Evolutionary conservation across 257 asterid species (phyloP), one percentile per base, ranked within the genome.

Genomic region (Solanum rostratum): DNA sequence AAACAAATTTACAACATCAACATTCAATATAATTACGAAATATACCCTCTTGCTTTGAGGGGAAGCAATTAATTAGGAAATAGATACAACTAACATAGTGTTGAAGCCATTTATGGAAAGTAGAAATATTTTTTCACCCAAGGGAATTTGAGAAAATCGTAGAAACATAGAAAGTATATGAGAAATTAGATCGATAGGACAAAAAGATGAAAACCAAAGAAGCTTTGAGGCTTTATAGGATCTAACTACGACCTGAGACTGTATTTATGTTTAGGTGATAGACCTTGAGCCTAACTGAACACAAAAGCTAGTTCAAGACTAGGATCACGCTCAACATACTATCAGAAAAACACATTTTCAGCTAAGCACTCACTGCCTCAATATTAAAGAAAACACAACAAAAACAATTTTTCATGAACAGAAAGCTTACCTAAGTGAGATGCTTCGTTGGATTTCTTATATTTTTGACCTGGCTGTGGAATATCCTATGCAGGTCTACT

Each of bases 261-360:
- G 39, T 4, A 29, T 63, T 63, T 62, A 4, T 50, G 54, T 50
- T 50, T 13, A 45, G 14, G 54, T 12, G 14, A 9, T 50, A 18
- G 54, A 4, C 18, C 54, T 10, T 50, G 19, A 6, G 54, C 54
- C 54, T 14, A 50, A 50, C 53, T 46, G 15, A 46, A 46, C 16
- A 3, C 53, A 46, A 46, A 5, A 22, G 20, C 39, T 41, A 76
- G 43, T 46, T 65, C 22, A 66, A 16, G 49, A 66, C 46, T 33
- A 22, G 12, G 7, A 24, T 7, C 73, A 65, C 29, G 49, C 46
- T 33, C 49, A 19, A 33, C 46, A 86, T 60, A 84, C 65, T 57
- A 43, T 39, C 84, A 87, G 81, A 84, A 88, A 39, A 88, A 91
- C 24, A 9, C 6, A 49, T 37, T 60, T 76, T 22, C 39, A 76